Percentiles rank a stretch among this genome's conserved stretches.
These are phyloP conservation scores for Cutaneotrichosporon dermatis DNA, from an alignment of 1,284 basidiomycete species.

Conservation along the genomic window DNA sequence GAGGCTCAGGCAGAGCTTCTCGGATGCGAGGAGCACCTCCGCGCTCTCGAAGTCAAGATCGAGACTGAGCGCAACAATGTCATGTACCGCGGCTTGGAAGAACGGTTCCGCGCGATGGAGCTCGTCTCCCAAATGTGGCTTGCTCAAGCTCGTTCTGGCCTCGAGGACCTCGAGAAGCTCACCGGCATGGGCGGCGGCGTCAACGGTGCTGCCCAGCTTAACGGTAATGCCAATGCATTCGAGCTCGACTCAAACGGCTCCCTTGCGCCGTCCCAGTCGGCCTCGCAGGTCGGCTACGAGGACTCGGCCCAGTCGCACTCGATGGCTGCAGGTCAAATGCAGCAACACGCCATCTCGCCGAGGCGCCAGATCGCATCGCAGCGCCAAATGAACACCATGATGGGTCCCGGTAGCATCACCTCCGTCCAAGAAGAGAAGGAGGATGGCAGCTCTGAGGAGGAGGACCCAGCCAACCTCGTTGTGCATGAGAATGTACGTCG, in stretches of 20 bases:
- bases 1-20: constrained; percentile 49
- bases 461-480: constrained; percentile 30
- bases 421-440: constrained; percentile 46
- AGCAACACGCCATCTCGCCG: neutral
- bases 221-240: constrained; percentile 39
- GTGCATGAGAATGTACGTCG: constrained; percentile 39
- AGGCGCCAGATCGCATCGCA: neutral
- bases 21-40: constrained; percentile 48
- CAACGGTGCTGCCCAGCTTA: neutral
- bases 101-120: constrained; percentile 49
- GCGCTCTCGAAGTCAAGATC: constrained; percentile 44
- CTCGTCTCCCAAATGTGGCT: constrained; percentile 49
- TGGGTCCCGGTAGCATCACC: constrained; percentile 34
- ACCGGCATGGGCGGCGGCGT: constrained; percentile 14
- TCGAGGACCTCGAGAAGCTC: constrained; percentile 41
- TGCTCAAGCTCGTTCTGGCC: constrained; percentile 41
- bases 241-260: constrained; percentile 50
- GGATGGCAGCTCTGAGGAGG: constrained; percentile 40
- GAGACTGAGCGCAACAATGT: constrained; percentile 49
- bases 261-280: constrained; percentile 48
- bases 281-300: constrained; percentile 46
- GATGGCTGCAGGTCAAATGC: no score
- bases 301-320: constrained; percentile 12
- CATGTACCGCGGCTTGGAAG: constrained; percentile 47
- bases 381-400: constrained; percentile 11